A percentile compares a stretch with the other conserved stretches of the same genome.
Evolutionary conservation across 371 early-diverging fungal species (phyloP).

Genomic region (Basidiobolus meristosporus): DNA sequence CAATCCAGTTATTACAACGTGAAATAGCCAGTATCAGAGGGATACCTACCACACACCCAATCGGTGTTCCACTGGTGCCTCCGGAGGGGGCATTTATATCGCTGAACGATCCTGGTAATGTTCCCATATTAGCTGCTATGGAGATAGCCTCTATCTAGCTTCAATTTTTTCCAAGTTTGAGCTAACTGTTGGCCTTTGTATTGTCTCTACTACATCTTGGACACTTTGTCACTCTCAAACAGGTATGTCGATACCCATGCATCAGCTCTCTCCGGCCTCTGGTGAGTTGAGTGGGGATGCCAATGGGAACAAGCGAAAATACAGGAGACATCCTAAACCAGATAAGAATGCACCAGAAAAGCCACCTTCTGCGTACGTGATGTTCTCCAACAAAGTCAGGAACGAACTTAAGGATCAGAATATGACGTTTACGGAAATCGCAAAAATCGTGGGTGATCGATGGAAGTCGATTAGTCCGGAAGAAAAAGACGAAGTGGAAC

Average conservation of each 20-base stretch:
- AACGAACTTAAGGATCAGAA: slow-evolving; percentile 18
- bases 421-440: slow-evolving; percentile 21
- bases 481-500: slow-evolving; percentile 14
- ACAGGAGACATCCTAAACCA: slow-evolving; percentile 26
- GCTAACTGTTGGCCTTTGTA: too few species aligned
- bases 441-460: slow-evolving; percentile 23
- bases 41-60: slow-evolving; percentile 9
- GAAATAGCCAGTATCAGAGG: slow-evolving; percentile 17
- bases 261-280: not conserved
- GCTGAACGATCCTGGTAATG: slow-evolving; percentile 3
- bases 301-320: slow-evolving; percentile 19
- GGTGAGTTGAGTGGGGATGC: slow-evolving; percentile 5
- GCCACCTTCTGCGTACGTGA: slow-evolving; percentile 31
- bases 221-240: not conserved
- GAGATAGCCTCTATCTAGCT: too few species aligned
- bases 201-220: too few species aligned
- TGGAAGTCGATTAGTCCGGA: too few species aligned
- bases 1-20: slow-evolving; percentile 18
- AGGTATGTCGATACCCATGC: too few species aligned
- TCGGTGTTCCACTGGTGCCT: slow-evolving; percentile 2
- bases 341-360: too few species aligned
- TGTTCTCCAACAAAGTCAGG: slow-evolving; percentile 24
- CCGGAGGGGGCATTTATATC: slow-evolving; percentile 6
- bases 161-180: too few species aligned
- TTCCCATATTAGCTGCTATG: not conserved